Percentiles rank a stretch among this genome's conserved stretches.
Conservation (phyloP, 192 early-diverging fungal species). For the Coemansia sp. region DNA sequence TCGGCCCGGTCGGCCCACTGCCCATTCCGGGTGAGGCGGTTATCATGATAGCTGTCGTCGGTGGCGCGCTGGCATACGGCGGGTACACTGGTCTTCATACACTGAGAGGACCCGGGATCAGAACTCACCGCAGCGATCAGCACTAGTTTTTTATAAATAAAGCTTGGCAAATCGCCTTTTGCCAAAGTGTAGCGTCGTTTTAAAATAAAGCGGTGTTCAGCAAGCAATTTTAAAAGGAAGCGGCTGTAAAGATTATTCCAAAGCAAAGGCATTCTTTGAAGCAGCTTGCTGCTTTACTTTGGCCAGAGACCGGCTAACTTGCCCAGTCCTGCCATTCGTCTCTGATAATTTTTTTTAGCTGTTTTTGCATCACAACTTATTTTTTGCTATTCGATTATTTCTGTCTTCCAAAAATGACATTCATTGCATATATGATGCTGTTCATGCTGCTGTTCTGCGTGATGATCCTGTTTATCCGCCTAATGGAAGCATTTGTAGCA, state of each 20-base stretch:
- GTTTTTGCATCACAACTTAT: too few relatives aligned
- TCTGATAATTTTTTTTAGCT: too few relatives aligned
- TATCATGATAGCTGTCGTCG: slow-evolving; percentile 5
- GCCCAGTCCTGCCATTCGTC: too few relatives aligned
- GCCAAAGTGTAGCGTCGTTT: too few relatives aligned
- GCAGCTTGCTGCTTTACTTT: too few relatives aligned
- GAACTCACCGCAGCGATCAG: slow-evolving; percentile 25
- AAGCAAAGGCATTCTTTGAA: too few relatives aligned
- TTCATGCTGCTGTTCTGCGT: background rate
- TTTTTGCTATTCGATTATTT: too few relatives aligned
- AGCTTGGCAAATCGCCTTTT: too few relatives aligned
- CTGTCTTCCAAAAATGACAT: background rate
- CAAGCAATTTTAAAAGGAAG: too few relatives aligned
- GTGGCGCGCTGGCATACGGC: slow-evolving; percentile 11
- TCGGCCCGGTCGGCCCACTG: slow-evolving; percentile 19
- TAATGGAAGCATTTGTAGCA: background rate
- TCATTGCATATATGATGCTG: background rate
- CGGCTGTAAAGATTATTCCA: too few relatives aligned
- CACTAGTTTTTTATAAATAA: slow-evolving; percentile 1
- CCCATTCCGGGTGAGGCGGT: slow-evolving; percentile 11
- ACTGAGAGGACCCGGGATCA: slow-evolving; percentile 9
- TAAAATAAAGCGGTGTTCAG: too few relatives aligned
- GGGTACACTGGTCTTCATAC: slow-evolving; percentile 15
- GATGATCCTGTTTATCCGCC: background rate
- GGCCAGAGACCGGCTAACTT: too few relatives aligned